A percentile compares a stretch with the other conserved stretches of the same genome.
Evolutionary conservation across 2,329 filamentous ascomycete genomes (phyloP).

Genomic region (Aspergillus hortae): DNA sequence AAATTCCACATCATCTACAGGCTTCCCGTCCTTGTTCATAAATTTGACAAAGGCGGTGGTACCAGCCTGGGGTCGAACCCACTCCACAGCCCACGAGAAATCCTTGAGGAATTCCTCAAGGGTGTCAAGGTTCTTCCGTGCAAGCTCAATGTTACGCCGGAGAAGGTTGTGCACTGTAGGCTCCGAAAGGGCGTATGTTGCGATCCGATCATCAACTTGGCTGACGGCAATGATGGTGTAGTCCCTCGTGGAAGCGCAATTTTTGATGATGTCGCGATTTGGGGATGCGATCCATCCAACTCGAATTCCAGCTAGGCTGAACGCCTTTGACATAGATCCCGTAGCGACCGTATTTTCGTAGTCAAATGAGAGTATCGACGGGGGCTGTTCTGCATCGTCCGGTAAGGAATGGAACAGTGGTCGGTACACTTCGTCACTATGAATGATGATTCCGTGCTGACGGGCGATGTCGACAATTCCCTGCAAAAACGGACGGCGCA

Average conservation of each 20-base stretch:
- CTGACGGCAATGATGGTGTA: conserved; percentile 80
- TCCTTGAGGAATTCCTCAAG: conserved; percentile 61
- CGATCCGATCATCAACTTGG: conserved; percentile 70
- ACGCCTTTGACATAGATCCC: conserved; percentile 79
- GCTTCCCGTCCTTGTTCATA: conserved; percentile 48
- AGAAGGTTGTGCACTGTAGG: conserved; percentile 58
- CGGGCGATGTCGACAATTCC: conserved; percentile 61
- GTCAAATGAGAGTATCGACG: conserved; percentile 65
- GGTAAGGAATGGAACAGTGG: conserved; percentile 67
- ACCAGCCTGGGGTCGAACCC: conserved; percentile 68
- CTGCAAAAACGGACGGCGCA: conserved; percentile 57
- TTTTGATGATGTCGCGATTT: conserved; percentile 56
- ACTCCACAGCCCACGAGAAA: conserved; percentile 57
- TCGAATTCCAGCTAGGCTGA: conserved; percentile 71
- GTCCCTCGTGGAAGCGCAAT: conserved; percentile 61
- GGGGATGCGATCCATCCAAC: conserved; percentile 72
- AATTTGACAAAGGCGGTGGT: conserved; percentile 76
- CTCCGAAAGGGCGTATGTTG: conserved; percentile 63
- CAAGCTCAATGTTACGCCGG: conserved; percentile 58
- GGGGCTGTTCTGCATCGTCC: conserved; percentile 50
- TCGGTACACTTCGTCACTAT: conserved; percentile 77
- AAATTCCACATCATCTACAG: conserved; percentile 66
- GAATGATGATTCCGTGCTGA: conserved; percentile 59
- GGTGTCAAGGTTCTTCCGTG: conserved; percentile 60
- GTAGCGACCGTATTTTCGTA: conserved; percentile 67